Base-by-base conservation (phyloP, 441 rosid species). In the Erodium trifolium region DNA sequence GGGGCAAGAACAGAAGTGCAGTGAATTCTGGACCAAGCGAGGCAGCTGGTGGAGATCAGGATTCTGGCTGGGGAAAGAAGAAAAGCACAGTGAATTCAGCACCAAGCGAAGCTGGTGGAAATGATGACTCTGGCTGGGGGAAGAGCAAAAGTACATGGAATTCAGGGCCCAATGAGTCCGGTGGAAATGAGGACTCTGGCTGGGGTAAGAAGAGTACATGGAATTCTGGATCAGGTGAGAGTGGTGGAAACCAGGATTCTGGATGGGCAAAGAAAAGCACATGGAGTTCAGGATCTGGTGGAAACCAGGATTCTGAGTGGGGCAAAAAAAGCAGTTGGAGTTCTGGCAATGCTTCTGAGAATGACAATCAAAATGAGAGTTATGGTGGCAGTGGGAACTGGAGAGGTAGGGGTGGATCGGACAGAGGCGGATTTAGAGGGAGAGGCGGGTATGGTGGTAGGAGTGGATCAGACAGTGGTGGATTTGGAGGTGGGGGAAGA, bases 301-400 rank as follows among this genome's bases (percentile, higher is more conserved):
- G 29, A 59, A 59, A 17, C 31, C 63, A 59, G 31, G 29, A 59
- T 59, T 69, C 72, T 8, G 60, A 34, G 27, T 69, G 73, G 73
- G 60, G 68, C 60, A 64, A 68, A 35, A 55, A 68, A 57, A 23
- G 72, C 5, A 75, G 67, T 65, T 86, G 86, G 82, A 82, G 63
- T 51, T 23, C 27, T 23, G 27, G 27, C 27, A 23, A 23, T 23
- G 27, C 27, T 23, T 75, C 78, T 4, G 80, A 77, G 68, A 27
- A 27, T 66, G 78, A 73, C 49, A 76, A 68, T 55, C 80, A 64
- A 63, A 65, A 65, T 23, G 27, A 23, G 27, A 23, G 27, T 23
- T 23, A 23, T 23, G 27, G 27, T 23, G 27, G 27, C 27, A 23
- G 27, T 11, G 86, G 87, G 63, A 78, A 68, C 60, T 81, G 84